phyloP scores from a whole-genome alignment of 257 asterid species.

The Solanum acaule region DNA sequence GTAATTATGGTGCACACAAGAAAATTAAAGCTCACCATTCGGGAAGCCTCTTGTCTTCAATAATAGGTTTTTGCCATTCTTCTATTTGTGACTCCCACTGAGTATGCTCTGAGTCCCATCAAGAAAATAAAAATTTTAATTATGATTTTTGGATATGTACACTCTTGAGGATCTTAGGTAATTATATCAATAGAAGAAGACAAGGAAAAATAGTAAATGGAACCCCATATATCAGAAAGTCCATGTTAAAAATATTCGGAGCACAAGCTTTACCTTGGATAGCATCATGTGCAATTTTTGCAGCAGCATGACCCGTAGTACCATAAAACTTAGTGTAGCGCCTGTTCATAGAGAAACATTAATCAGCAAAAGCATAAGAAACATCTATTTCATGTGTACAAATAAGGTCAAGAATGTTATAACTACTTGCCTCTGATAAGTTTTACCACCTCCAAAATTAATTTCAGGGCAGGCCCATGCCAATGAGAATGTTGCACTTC shows the following conservation, averaged over 20 bases:
- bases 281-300: slow-evolving; percentile 77
- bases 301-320: slow-evolving; percentile 52
- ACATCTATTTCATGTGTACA: not conserved
- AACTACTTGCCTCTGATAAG: slow-evolving; percentile 67
- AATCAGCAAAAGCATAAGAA: slow-evolving; percentile 10
- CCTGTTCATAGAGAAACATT: slow-evolving; percentile 34
- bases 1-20: not conserved
- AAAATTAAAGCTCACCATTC: slow-evolving; percentile 54
- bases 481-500: slow-evolving; percentile 65
- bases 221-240: not conserved
- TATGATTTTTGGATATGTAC: not conserved
- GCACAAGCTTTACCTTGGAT: slow-evolving; percentile 46
- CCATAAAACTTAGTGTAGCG: slow-evolving; percentile 85
- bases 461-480: slow-evolving; percentile 96
- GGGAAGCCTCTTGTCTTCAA: slow-evolving; percentile 84
- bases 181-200: not conserved
- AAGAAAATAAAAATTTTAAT: not conserved
- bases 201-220: not conserved
- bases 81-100: slow-evolving; percentile 88
- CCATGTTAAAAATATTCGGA: not conserved
- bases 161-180: not conserved
- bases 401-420: not conserved
- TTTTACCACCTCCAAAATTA: slow-evolving; percentile 67
- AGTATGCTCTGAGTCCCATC: slow-evolving; percentile 38
- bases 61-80: slow-evolving; percentile 90